phyloP scores from a whole-genome alignment of 2,329 filamentous ascomycete species.

The Cytospora mali region DNA sequence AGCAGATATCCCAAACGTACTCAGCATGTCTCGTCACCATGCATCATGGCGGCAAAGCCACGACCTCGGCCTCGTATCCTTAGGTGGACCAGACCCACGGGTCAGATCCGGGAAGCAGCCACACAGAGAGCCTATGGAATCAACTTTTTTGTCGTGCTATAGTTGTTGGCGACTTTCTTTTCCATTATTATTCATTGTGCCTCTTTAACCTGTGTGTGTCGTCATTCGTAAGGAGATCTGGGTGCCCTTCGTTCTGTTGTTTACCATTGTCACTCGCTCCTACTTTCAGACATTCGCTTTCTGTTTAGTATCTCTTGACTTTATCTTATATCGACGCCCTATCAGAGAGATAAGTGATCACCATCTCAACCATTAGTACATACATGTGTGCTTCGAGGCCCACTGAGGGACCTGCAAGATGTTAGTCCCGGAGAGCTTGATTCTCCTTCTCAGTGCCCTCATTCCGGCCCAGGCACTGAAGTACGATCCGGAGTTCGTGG shows the following conservation, averaged over 20 bases:
- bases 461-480: slow-evolving; percentile 18
- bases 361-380: neutral
- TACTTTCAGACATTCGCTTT: slow-evolving; percentile 19
- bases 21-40: slow-evolving; percentile 7
- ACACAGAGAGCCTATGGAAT: neutral
- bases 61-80: slow-evolving; percentile 21
- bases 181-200: slow-evolving; percentile 5
- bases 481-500: slow-evolving; percentile 28
- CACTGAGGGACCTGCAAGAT: slow-evolving; percentile 27
- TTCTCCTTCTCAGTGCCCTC: slow-evolving; percentile 28
- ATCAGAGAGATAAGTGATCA: neutral
- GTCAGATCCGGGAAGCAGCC: slow-evolving; percentile 3
- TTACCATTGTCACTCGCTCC: slow-evolving; percentile 24
- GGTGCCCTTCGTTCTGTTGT: slow-evolving; percentile 23
- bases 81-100: slow-evolving; percentile 18
- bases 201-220: slow-evolving; percentile 3
- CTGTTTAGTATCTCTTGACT: neutral
- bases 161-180: slow-evolving; percentile 13
- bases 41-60: slow-evolving; percentile 15
- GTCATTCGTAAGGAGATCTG: slow-evolving; percentile 12
- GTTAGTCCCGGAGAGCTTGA: slow-evolving; percentile 29
- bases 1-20: slow-evolving; percentile 2
- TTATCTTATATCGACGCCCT: neutral
- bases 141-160: slow-evolving; percentile 17
- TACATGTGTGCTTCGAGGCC: slow-evolving; percentile 20